Percentiles rank a stretch among this genome's conserved stretches.
phyloP scores from a whole-genome alignment of 2,329 filamentous ascomycete species.

The Fusarium oxysporum region DNA sequence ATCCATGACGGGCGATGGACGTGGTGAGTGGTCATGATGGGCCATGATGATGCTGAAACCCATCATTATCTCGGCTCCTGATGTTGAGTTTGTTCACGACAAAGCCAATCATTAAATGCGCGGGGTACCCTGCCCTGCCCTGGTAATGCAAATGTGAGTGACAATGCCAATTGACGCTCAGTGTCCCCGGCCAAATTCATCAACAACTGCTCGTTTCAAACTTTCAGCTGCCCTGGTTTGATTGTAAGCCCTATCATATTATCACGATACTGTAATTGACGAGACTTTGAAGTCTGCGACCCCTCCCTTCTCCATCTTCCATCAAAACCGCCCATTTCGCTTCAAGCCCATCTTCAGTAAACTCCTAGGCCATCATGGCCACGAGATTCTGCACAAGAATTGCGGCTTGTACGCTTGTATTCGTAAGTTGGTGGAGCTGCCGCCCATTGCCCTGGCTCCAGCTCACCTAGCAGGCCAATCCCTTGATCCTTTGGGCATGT shows the following conservation, averaged over 20 bases:
- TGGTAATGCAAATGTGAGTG: not conserved
- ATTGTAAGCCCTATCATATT: not conserved
- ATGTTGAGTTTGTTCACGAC: not conserved
- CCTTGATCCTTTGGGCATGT: slow-evolving; percentile 18
- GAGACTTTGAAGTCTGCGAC: not conserved
- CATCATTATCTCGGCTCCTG: slow-evolving; percentile 28
- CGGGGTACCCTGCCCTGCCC: slow-evolving; percentile 21
- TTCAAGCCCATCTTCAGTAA: slow-evolving; percentile 9
- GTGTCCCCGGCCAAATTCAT: not conserved
- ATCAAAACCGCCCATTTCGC: not conserved
- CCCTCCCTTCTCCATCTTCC: not conserved
- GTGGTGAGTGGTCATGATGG: slow-evolving; percentile 23
- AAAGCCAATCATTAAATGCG: slow-evolving; percentile 25
- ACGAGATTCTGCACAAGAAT: slow-evolving; percentile 11
- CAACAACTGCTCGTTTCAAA: slow-evolving; percentile 16
- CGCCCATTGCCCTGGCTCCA: not conserved
- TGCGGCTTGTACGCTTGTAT: slow-evolving; percentile 4
- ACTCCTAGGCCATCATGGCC: not conserved
- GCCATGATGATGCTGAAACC: slow-evolving; percentile 38
- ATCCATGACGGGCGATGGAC: not conserved
- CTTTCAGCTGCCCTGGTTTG: slow-evolving; percentile 20
- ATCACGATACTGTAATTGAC: slow-evolving; percentile 1
- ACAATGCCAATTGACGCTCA: not conserved
- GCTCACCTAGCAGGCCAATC: slow-evolving; percentile 10
- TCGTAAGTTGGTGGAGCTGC: slow-evolving; percentile 20